Base-by-base conservation (phyloP, 1,284 basidiomycete species). In the Pyrrhoderma noxium region DNA sequence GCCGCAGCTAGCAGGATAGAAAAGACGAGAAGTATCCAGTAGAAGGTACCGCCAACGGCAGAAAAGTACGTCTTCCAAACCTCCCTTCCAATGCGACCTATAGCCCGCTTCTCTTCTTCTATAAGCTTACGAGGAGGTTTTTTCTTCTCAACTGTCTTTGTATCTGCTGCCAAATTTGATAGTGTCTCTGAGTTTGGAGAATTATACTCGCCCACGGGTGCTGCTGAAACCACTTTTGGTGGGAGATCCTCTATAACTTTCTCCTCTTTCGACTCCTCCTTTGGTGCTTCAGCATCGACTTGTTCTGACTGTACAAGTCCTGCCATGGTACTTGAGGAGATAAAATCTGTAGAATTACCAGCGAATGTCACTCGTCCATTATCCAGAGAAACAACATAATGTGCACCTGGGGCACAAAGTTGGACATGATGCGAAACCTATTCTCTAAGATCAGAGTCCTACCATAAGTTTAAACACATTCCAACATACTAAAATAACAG, bases 61-160 rank as follows among this genome's bases (percentile, higher is more conserved):
- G 67, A 67, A 61, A 95, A 69, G 64, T 95, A 96, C 0, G 80
- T 77, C 56, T 70, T 65, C 93, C 93, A 97, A 16, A 96, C 85
- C 39, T 82, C 77, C 55, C 72, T 73, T 44, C 79, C 70, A 51
- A 96, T 91, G 37, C 84, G 78, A 0, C 93, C 93, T 19, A 90
- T 82, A 0, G 90, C 93, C 5, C 91, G 77, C 57, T 82, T 82
- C 67, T 96, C 93, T 61, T 96, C 93, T 63, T 95, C 92, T 31
- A 96, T 74, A 18, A 96, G 74, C 67, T 93, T 95, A 45, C 90
- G 73, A 0, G 89, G n/a, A n/a, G n/a, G 85, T 1, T 76, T 64
- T 64, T 89, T 90, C 65, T 54, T 31, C 27, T 64, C 64, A 55
- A 79, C 77, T 3, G 64, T 60, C 57, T 76, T 78, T 18, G 62